Conservation (phyloP, 805 yeast genomes). For the Candida sithepensis region DNA sequence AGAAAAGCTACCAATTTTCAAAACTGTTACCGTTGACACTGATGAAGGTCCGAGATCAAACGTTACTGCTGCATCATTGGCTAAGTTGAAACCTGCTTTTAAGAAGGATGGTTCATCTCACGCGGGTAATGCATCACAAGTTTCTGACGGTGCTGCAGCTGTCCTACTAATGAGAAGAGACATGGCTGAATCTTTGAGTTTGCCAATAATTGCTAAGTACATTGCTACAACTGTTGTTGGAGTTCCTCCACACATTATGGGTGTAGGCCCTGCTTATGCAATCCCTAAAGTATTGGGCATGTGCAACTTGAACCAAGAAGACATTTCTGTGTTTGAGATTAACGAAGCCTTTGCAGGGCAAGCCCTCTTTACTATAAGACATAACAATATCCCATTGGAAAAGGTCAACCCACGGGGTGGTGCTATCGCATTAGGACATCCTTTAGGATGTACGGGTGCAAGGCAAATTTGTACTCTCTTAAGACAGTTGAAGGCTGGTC, state of each 20-base stretch:
- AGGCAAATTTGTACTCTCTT: conserved; percentile 88
- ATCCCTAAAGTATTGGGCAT: conserved; percentile 71
- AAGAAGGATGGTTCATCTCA: conserved; percentile 79
- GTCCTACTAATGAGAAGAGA: conserved; percentile 82
- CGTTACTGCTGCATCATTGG: conserved; percentile 73
- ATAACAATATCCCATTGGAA: conserved; percentile 59
- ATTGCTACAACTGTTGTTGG: conserved; percentile 80
- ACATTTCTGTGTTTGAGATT: conserved; percentile 76
- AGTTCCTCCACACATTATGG: conserved; percentile 97
- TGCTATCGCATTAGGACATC: conserved; percentile 95
- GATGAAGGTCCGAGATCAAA: conserved; percentile 85
- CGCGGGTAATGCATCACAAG: conserved; percentile 96
- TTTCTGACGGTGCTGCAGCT: conserved; percentile 94
- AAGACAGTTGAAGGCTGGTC: conserved; percentile 73
- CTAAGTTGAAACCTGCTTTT: conserved; percentile 84
- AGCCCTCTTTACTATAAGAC: conserved; percentile 70
- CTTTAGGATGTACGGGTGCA: conserved; percentile 81
- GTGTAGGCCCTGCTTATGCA: conserved; percentile 95
- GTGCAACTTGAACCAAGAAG: conserved; percentile 47
- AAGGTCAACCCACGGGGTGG: conserved; percentile 93
- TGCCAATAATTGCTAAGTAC: conserved; percentile 75
- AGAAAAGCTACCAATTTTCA: conserved; percentile 16
- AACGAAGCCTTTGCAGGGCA: conserved; percentile 98
- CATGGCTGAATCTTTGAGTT: conserved; percentile 68
- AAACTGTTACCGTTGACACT: conserved; percentile 27